Evolutionary conservation across 208 protist species (phyloP), one percentile per base, ranked within the genome.

Genomic region (Strigomonas culicis): DNA sequence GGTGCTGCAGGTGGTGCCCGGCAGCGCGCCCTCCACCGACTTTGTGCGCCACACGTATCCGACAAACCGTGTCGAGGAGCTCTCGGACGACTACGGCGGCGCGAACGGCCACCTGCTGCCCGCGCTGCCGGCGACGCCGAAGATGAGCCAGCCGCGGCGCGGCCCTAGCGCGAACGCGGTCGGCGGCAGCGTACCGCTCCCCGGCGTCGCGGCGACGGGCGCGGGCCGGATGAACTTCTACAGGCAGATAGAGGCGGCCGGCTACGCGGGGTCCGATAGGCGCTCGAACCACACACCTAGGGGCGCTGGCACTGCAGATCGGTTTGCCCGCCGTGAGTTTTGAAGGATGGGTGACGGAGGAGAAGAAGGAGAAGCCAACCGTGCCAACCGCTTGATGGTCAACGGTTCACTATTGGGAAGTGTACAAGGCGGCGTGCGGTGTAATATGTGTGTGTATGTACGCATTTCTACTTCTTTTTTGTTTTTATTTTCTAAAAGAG

Each of bases 1-100:
- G 22, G 72, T 49, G 17, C 59, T 79, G 61, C 70, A 64, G 30
- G 44, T 79, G 24, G 31, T 71, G 24, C 47, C 66, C 1, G n/a
- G 64, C 34, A 22, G 31, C 0, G 17, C 52, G 21, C 41, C 4
- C 46, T 15, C 11, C 19, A 17, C 10, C 22, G 27, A 31, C 27
- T 41, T 7, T 27, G 27, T 30, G 10, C 11, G 8, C 7, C 13
- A 55, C 49, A 10, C n/a, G 7, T 7, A 19, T 21, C 25, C 17
- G n/a, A 8, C 7, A 27, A 22, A 55, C 24, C 49, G 49, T 55
- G 49, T 55, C n/a, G 49, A 55, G 49, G 49, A 30, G 49, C 24
- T 55, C 8, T 22, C 49, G 27, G 49, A 55, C 24, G 27, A 19
- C n/a, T 55, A 13, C 25, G 17, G 27, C 49, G n/a, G n/a, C n/a